Evolutionary conservation across 2,329 filamentous ascomycete species (phyloP), one percentile per base, ranked within the genome.

Genomic region (Talaromyces sp.): DNA sequence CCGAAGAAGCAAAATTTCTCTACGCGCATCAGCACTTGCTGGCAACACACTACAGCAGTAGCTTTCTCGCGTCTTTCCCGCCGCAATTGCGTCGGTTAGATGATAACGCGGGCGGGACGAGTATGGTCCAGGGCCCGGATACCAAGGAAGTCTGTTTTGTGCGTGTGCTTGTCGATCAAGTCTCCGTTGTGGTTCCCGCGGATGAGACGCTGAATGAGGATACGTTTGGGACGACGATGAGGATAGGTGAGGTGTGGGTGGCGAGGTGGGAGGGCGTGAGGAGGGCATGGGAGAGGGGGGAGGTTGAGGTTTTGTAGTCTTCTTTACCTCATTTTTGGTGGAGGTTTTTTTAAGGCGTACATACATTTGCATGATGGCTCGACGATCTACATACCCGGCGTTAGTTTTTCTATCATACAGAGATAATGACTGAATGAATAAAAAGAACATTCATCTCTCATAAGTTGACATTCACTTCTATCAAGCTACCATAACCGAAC

Each of bases 101-200:
- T 76, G 95, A 99, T 77, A 90, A 89, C 14, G 87, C 89, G 0
- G 93, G 92, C 31, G 93, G 93, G 10, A 88, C 93, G 60, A 92
- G 85, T 77, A 99, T 99, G 95, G 86, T 98, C 31, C 92, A 96
- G 70, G 81, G 84, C 2, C 95, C 95, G 0, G 95, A 98, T 72
- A 77, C 86, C 54, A 89, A 95, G 63, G 82, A 84, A 1, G 91
- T 91, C 8, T 93, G 98, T 2, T 97, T 99, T 74, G 86, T 92
- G 46, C 82, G 93, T 63, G 80, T 78, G 73, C 60, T 80, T 24
- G 71, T 62, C 0, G 74, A 71, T 19, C 81, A 84, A 72, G 78
- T 85, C 9, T 79, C 68, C 26, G 69, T 77, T 62, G 61, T 76
- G 32, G 64, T 75, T 50, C 73, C 70, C 8, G 68, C 69, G 2